These are phyloP conservation scores for Tolypocladium tropicale DNA, from an alignment of 2,329 filamentous ascomycete species.

Conservation along the genomic window DNA sequence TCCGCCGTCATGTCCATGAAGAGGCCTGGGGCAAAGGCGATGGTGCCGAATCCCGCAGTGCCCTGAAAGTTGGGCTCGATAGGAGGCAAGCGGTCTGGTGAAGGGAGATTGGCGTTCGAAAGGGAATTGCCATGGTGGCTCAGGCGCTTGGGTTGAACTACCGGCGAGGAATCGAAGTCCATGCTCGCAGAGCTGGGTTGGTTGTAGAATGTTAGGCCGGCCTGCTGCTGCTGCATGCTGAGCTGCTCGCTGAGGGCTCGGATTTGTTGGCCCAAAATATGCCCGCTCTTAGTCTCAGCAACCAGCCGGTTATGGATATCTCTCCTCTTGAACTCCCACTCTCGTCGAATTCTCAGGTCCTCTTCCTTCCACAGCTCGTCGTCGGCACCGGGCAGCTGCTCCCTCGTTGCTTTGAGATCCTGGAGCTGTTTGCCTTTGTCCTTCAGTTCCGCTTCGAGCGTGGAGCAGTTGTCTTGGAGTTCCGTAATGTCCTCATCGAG, in stretches of 20 bases:
- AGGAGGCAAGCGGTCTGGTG: slow-evolving; percentile 27
- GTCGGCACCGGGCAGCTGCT: slow-evolving; percentile 51
- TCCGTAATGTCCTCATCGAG: slow-evolving; percentile 45
- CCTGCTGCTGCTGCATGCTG: slow-evolving; percentile 27
- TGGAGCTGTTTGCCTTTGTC: slow-evolving; percentile 59
- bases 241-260: slow-evolving; percentile 37
- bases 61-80: slow-evolving; percentile 34
- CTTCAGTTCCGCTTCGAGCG: slow-evolving; percentile 63
- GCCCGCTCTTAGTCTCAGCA: slow-evolving; percentile 34
- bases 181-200: slow-evolving; percentile 32
- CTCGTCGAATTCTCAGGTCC: slow-evolving; percentile 40
- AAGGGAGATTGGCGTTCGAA: slow-evolving; percentile 28
- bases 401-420: slow-evolving; percentile 60
- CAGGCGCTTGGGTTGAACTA: slow-evolving; percentile 34
- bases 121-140: slow-evolving; percentile 39
- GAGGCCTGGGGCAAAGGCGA: slow-evolving; percentile 41
- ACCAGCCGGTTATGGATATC: slow-evolving; percentile 41
- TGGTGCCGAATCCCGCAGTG: slow-evolving; percentile 42
- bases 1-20: slow-evolving; percentile 39
- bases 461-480: slow-evolving; percentile 53
- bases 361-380: slow-evolving; percentile 45
- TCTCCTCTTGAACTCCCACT: slow-evolving; percentile 44
- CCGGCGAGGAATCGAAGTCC: slow-evolving; percentile 35
- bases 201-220: slow-evolving; percentile 32
- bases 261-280: slow-evolving; percentile 36